These are phyloP conservation scores for Jackrogersella multiformis DNA, from an alignment of 495 filamentous ascomycete genomes.

Conservation along the genomic window DNA sequence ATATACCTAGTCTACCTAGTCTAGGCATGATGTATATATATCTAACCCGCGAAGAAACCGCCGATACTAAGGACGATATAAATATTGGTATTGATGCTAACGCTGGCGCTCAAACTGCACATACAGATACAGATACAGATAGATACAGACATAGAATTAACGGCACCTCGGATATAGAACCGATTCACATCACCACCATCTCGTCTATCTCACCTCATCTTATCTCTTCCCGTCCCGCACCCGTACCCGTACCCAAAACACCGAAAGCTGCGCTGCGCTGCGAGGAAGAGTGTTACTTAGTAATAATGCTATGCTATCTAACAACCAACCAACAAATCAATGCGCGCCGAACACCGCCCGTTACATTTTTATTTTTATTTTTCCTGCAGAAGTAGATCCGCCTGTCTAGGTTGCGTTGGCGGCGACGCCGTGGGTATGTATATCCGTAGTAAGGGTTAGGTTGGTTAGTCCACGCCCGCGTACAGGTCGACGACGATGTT, in stretches of 20 bases:
- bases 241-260: constrained; percentile 13
- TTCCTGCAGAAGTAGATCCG: not conserved
- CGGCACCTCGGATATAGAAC: not conserved
- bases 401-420: not conserved
- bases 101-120: not conserved
- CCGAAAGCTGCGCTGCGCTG: not conserved
- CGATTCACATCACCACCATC: too few species aligned
- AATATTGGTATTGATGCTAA: not conserved
- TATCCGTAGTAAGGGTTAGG: too few species aligned
- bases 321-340: constrained; percentile 5
- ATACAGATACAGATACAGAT: too few species aligned
- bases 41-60: not conserved
- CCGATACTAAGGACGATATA: not conserved
- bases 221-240: too few species aligned
- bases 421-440: not conserved
- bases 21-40: not conserved
- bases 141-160: not conserved
- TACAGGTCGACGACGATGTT: constrained; percentile 97
- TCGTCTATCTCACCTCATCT: too few species aligned
- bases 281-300: not conserved
- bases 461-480: constrained; percentile 80
- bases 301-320: constrained; percentile 10
- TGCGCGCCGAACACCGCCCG: constrained; percentile 13
- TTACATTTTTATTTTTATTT: not conserved
- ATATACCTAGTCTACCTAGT: too few species aligned